phyloP scores from a whole-genome alignment of 2,329 filamentous ascomycete genomes.

The Aspergillus novofumigatus region DNA sequence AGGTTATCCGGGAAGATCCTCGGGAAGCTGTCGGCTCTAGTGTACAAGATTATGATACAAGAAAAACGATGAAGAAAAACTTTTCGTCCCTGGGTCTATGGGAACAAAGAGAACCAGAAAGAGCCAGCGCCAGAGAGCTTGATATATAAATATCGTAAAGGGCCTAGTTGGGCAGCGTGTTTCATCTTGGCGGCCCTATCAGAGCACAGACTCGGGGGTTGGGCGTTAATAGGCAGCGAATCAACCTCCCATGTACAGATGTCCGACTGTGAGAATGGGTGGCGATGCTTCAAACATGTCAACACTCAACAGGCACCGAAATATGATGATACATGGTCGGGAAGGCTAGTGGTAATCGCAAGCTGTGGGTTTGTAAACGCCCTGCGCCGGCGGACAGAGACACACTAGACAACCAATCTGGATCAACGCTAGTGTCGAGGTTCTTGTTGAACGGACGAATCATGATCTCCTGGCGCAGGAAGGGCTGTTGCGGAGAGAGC shows the following conservation, averaged over 20 bases:
- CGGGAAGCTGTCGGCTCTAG: not conserved
- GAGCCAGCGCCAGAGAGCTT: constrained; percentile 1
- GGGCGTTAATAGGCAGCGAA: constrained; percentile 22
- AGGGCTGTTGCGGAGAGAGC: not conserved
- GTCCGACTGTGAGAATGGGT: constrained; percentile 6
- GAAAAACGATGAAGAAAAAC: not conserved
- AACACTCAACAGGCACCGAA: constrained; percentile 13
- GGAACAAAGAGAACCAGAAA: not conserved
- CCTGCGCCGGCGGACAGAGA: not conserved
- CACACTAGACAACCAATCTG: not conserved
- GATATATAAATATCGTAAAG: constrained; percentile 13
- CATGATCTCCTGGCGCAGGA: not conserved
- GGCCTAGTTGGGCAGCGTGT: constrained; percentile 20
- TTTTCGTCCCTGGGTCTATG: not conserved
- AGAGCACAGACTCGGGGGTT: constrained; percentile 15
- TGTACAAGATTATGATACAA: not conserved
- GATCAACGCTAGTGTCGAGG: not conserved
- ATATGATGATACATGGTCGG: constrained; percentile 4
- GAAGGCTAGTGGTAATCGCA: not conserved
- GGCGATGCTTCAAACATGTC: constrained; percentile 10
- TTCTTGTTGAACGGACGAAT: not conserved
- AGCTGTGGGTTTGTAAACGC: not conserved
- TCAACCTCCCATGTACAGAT: constrained; percentile 11
- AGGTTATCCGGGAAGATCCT: not conserved
- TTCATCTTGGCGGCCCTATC: constrained; percentile 17